Base-by-base conservation (phyloP, 768 basidiomycete species). In the Russula dissimulans region DNA sequence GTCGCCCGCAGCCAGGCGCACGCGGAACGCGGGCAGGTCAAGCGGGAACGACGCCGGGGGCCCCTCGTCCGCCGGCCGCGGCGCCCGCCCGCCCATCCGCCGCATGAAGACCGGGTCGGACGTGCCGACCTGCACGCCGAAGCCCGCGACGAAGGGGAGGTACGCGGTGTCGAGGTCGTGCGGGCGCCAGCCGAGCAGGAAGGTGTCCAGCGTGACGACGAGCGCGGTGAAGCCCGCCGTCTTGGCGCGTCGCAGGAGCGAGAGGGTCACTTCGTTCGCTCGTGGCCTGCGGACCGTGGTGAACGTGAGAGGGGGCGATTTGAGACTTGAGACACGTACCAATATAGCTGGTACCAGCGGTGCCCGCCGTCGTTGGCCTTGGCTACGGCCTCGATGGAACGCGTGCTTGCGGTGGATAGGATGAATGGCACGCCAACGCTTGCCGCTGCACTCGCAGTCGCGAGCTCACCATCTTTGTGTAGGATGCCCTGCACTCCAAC, bases 321-420 rank as follows among this genome's bases (percentile, higher is more conserved):
- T 15, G 8, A 9, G n/a, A 41, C 31, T 18, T 31, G n/a, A 55
- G 22, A 54, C 9, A 66, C 73, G 60, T 53, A 85, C 87, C 89
- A 89, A 69, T 92, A 91, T 1, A 91, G 78, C 69, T 92, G 90
- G 69, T 81, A 91, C 88, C 89, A 91, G 38, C 89, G 76, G 36
- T 80, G 76, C 0, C 85, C 81, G 53, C 80, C 73, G 6, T 84
- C 87, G 64, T 85, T 90, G 31, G 82, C 91, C 44, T 77, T 68
- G 3, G 84, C 91, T n/a, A 92, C 84, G 46, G 82, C 81, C 69
- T 92, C 90, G 60, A 93, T 86, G 10, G 83, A 80, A 29, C 86
- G 81, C 32, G 79, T 75, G 1, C 86, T 79, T 4, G 90, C 89
- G 0, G 89, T 86, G 65, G 88, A 90, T 71, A 94, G 78, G 64